These are phyloP conservation scores for Vitis cinerea DNA, from an alignment of 164 flowering plant species.

Conservation along the genomic window DNA sequence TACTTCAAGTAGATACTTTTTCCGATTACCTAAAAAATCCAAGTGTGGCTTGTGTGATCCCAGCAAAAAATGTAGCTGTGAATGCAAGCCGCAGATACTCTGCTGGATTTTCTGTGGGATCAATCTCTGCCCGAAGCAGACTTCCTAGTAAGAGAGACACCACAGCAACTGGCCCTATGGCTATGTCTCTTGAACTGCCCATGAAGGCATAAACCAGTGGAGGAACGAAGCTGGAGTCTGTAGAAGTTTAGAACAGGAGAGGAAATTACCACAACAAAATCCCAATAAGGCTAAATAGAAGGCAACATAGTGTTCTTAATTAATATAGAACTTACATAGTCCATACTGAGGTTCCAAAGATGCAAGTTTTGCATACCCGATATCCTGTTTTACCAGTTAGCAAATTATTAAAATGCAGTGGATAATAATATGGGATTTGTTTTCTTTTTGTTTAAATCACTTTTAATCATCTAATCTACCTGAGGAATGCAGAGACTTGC, in stretches of 20 bases:
- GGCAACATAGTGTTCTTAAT: neutral
- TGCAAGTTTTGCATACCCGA: constrained; percentile 76
- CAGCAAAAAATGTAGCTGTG: constrained; percentile 96
- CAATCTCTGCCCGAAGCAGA: constrained; percentile 67
- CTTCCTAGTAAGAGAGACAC: constrained; percentile 87
- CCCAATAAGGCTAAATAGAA: neutral
- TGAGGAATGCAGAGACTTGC: constrained; percentile 93
- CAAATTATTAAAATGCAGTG: neutral
- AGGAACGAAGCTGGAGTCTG: constrained; percentile 96
- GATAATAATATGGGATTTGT: neutral
- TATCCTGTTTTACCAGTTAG: constrained; percentile 44
- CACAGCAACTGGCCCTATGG: constrained; percentile 96
- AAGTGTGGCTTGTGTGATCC: constrained; percentile 78
- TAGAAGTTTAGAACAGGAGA: constrained; percentile 11
- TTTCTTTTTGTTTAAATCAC: neutral
- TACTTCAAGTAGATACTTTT: neutral
- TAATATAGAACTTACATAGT: constrained; percentile 49
- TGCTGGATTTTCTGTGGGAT: constrained; percentile 32
- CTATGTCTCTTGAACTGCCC: constrained; percentile 99
- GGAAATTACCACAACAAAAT: neutral
- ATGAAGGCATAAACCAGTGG: constrained; percentile 91
- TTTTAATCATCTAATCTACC: constrained; percentile 28
- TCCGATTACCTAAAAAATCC: constrained; percentile 71
- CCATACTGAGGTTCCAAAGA: constrained; percentile 62
- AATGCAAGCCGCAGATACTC: constrained; percentile 80